These are phyloP conservation scores for Thoreauomyces humboldtii DNA, from an alignment of 192 early-diverging fungal species.

Conservation along the genomic window DNA sequence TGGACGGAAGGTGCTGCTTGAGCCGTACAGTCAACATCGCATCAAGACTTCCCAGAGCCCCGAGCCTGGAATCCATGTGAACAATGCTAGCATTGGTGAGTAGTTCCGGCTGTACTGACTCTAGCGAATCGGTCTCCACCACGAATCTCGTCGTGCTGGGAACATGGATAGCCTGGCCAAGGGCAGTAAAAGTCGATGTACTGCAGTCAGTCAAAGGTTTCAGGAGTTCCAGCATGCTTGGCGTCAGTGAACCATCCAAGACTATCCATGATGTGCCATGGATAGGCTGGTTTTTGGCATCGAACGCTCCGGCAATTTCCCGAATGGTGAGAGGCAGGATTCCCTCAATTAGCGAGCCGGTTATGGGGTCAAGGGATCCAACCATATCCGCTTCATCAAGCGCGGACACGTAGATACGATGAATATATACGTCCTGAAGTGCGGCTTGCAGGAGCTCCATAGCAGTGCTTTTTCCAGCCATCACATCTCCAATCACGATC, in stretches of 20 bases:
- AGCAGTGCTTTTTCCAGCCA: slow-evolving; percentile 16
- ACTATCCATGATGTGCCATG: slow-evolving; percentile 15
- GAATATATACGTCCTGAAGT: neutral
- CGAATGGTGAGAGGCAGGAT: neutral
- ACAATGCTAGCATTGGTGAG: slow-evolving; percentile 6
- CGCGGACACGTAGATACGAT: neutral
- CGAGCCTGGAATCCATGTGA: slow-evolving; percentile 1
- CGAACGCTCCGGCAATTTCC: neutral
- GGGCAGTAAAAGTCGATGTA: neutral
- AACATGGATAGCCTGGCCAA: neutral
- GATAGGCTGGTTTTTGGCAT: too few species aligned
- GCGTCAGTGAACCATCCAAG: slow-evolving; percentile 3
- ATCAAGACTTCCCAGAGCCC: neutral
- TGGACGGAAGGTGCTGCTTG: neutral
- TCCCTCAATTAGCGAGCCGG: neutral
- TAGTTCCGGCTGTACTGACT: neutral
- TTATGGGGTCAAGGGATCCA: neutral
- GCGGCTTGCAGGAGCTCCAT: neutral
- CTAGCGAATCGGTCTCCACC: slow-evolving; percentile 16
- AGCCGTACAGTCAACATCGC: slow-evolving; percentile 4
- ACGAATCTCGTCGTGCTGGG: neutral
- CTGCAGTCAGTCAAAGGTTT: neutral
- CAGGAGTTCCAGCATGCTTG: neutral
- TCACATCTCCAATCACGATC: slow-evolving; percentile 19
- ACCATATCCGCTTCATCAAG: neutral